phyloP scores from a whole-genome alignment of 345 rosid species.

The Aethionema arabicum region DNA sequence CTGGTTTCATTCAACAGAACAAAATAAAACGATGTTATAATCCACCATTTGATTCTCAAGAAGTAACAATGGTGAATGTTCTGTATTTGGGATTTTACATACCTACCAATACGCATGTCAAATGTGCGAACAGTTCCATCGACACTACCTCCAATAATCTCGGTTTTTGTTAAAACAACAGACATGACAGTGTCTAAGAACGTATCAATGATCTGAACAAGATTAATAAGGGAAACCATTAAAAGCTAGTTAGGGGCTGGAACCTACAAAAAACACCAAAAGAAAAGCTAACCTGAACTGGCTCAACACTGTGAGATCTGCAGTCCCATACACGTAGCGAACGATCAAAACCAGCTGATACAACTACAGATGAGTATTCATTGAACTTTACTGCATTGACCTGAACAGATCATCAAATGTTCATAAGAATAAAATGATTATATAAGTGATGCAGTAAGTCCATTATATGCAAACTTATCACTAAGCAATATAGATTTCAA shows the following conservation, averaged over 20 bases:
- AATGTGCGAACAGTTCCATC: conserved; percentile 98
- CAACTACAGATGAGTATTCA: conserved; percentile 76
- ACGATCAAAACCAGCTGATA: conserved; percentile 92
- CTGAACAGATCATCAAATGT: conserved; percentile 40
- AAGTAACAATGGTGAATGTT: background rate
- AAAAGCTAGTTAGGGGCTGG: background rate
- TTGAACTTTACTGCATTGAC: conserved; percentile 93
- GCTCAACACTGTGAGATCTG: conserved; percentile 90
- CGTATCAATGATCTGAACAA: conserved; percentile 65
- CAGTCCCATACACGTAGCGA: conserved; percentile 97
- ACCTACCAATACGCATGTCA: conserved; percentile 94
- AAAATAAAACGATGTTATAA: background rate
- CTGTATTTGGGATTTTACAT: conserved; percentile 23
- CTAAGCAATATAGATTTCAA: background rate
- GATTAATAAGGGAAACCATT: conserved; percentile 1
- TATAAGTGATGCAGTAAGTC: background rate
- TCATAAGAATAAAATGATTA: background rate
- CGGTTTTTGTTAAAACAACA: conserved; percentile 85
- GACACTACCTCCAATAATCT: conserved; percentile 93
- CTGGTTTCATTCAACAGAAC: conserved; percentile 36
- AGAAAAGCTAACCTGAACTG: conserved; percentile 68
- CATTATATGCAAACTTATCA: background rate
- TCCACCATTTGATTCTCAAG: background rate
- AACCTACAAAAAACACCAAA: background rate
- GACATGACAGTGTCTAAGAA: conserved; percentile 95